phyloP scores from a whole-genome alignment of 148 eudicot genomes.

The Persicaria tinctoria region DNA sequence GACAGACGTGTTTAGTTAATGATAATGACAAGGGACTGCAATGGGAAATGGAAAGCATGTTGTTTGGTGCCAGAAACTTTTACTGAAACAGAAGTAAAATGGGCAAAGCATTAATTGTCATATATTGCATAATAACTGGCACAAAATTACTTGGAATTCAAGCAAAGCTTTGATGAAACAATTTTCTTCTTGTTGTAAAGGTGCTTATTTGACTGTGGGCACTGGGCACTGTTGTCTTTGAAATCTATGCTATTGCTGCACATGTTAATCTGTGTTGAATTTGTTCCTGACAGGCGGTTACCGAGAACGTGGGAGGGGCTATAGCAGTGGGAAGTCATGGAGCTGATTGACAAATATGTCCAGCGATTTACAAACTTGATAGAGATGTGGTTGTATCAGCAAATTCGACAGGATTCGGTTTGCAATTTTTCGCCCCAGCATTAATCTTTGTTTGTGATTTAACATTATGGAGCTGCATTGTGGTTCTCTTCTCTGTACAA shows the following conservation, averaged over 20 bases:
- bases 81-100: too few species aligned
- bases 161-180: too few species aligned
- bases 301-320: slow-evolving; percentile 86
- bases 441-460: neutral
- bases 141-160: too few species aligned
- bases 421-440: neutral
- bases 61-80: too few species aligned
- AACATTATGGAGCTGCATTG: neutral
- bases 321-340: slow-evolving; percentile 70
- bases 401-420: neutral
- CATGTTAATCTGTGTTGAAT: neutral
- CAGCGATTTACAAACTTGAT: neutral
- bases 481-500: slow-evolving; percentile 3
- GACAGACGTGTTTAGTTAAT: too few species aligned
- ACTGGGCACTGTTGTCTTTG: too few species aligned
- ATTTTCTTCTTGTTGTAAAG: neutral
- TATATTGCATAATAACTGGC: too few species aligned
- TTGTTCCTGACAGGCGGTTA: slow-evolving; percentile 32
- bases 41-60: too few species aligned
- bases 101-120: too few species aligned
- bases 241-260: too few species aligned
- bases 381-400: neutral
- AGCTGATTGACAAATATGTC: slow-evolving; percentile 23
- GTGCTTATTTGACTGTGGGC: too few species aligned
- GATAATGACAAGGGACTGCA: too few species aligned